phyloP scores from a whole-genome alignment of 1,139 yeast species.

The Hyphopichia wangnamkhiaoensis region DNA sequence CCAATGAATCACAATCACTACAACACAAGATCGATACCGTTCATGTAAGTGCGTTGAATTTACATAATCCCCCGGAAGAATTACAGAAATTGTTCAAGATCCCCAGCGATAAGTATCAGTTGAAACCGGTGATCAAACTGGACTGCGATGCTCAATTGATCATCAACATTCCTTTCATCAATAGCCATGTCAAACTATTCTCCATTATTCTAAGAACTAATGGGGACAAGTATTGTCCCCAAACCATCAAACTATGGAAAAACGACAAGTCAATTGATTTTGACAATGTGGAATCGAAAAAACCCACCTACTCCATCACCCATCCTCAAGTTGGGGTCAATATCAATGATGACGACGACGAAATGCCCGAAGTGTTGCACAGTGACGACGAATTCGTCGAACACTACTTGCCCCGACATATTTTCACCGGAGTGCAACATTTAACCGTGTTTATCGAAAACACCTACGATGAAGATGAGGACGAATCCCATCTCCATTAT shows the following conservation, averaged over 20 bases:
- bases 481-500: slow-evolving; percentile 58
- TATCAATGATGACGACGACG: slow-evolving; percentile 35
- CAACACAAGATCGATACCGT: slow-evolving; percentile 60
- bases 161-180: slow-evolving; percentile 69
- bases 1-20: slow-evolving; percentile 69
- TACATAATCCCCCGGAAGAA: slow-evolving; percentile 52
- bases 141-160: slow-evolving; percentile 85
- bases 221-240: slow-evolving; percentile 67
- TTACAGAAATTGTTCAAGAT: slow-evolving; percentile 53
- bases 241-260: slow-evolving; percentile 67
- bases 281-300: slow-evolving; percentile 52
- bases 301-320: slow-evolving; percentile 53
- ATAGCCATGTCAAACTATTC: slow-evolving; percentile 71
- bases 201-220: slow-evolving; percentile 71
- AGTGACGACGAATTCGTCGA: slow-evolving; percentile 67
- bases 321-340: slow-evolving; percentile 65
- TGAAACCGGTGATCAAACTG: slow-evolving; percentile 57
- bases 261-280: slow-evolving; percentile 73
- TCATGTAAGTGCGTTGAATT: slow-evolving; percentile 66
- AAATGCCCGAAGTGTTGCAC: slow-evolving; percentile 31
- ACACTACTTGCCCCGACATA: slow-evolving; percentile 75
- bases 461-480: slow-evolving; percentile 65
- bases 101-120: slow-evolving; percentile 39
- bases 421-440: slow-evolving; percentile 69
- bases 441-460: slow-evolving; percentile 68